Base-by-base conservation (phyloP, 441 rosid species). In the Capsella rubella region DNA sequence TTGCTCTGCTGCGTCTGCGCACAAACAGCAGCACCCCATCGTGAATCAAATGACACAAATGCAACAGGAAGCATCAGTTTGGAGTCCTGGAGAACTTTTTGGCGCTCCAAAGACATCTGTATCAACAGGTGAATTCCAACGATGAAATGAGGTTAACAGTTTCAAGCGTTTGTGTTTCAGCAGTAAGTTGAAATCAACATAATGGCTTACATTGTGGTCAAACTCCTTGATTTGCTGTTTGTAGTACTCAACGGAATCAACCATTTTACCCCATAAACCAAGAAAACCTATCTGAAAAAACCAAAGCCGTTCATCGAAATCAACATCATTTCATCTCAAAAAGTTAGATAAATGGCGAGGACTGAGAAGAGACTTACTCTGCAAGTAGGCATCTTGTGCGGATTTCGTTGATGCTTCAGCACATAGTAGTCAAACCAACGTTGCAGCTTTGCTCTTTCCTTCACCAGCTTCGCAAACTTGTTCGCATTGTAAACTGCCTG, bases 1-100 rank as follows among this genome's bases (percentile, higher is more conserved):
- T 80, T 89, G 89, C 97, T 89, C 73, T 95, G 99, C 51, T 88
- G 92, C 34, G 99, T 95, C 81, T 95, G 97, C 66, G 99, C 99
- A 84, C 98, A 95, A 69, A 95, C 91, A 69, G 98, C 90, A 54
- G 99, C 97, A 2, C 96, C 99, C 98, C 99, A 92, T 3, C 98
- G 86, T 7, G 97, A 92, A 72, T 88, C 84, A 75, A 95, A 92
- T 66, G 99, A 90, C 53, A 95, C 97, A 78, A 95, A 92, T 37
- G 95, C 77, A 51, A 95, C 96, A 5, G 97, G 90, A 72, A 90
- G 83, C 37, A 88, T 85, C 69, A 87, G 82, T 72, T 92, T 89
- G 3, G 90, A 39, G 74, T 90, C 95, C 64, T 82, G 84, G n/a
- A 90, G 72, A 71, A 95, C 87, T 70, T 86, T 87, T 79, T 88